Percentiles rank a stretch among this genome's conserved stretches.
Evolutionary conservation across 345 rosid species (phyloP).

Genomic region (Rhodamnia argentea): DNA sequence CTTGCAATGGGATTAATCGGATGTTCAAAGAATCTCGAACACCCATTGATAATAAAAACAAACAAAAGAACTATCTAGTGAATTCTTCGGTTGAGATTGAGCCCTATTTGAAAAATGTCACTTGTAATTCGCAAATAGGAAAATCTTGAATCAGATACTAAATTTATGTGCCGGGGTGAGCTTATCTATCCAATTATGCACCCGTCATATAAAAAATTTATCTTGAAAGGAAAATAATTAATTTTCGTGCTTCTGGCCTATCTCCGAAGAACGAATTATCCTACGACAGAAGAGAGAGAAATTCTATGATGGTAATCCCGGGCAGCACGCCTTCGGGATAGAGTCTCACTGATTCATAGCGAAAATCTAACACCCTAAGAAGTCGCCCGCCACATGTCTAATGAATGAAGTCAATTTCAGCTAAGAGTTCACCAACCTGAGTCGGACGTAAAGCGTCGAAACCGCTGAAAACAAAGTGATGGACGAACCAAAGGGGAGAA

Average conservation of each 20-base stretch:
- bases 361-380: background rate
- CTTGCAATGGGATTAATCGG: background rate
- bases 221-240: background rate
- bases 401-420: background rate
- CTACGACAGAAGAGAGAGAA: background rate
- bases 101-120: background rate
- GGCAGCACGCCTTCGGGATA: background rate
- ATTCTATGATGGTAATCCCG: background rate
- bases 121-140: background rate
- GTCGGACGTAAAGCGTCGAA: background rate
- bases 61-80: background rate
- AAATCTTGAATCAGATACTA: fast-evolving
- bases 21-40: background rate
- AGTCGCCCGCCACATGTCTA: background rate
- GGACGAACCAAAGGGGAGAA: background rate
- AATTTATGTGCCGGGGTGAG: background rate
- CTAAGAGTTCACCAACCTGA: background rate
- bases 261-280: background rate
- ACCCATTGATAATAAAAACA: background rate
- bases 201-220: background rate
- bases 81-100: background rate
- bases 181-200: background rate
- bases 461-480: background rate
- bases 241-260: background rate
- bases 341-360: background rate